These are phyloP conservation scores for Acacia acuminata DNA, from an alignment of 306 rosid genomes.

Conservation along the genomic window DNA sequence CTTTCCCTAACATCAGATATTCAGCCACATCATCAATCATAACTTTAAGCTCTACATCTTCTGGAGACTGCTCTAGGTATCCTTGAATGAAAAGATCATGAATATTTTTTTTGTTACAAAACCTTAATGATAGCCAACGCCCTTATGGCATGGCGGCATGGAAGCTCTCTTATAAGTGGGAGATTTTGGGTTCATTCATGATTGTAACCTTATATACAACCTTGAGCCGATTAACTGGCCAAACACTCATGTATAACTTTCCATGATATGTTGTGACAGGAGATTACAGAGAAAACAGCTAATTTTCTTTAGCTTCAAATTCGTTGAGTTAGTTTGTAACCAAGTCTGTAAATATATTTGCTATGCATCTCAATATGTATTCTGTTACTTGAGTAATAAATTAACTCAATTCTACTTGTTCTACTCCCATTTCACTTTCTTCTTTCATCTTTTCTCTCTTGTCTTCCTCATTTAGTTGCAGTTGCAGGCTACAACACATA, in stretches of 20 bases:
- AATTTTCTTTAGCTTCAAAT: neutral
- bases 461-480: neutral
- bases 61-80: neutral
- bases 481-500: neutral
- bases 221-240: constrained; percentile 5
- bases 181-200: neutral
- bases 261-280: neutral
- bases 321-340: neutral
- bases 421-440: neutral
- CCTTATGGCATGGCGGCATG: neutral
- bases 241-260: constrained; percentile 1
- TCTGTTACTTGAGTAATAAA: neutral
- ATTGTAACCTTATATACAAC: neutral
- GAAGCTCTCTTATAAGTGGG: neutral
- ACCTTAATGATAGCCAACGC: neutral
- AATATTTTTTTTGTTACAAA: neutral
- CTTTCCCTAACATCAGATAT: neutral
- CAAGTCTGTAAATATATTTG: neutral
- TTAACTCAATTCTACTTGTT: neutral
- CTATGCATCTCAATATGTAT: neutral
- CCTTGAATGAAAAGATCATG: neutral
- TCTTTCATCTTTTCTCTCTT: neutral
- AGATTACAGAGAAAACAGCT: neutral
- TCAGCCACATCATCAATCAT: neutral
- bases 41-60: neutral